These are phyloP conservation scores for Ilyonectria mors-panacis DNA, from an alignment of 2,329 filamentous ascomycete species.

Conservation along the genomic window DNA sequence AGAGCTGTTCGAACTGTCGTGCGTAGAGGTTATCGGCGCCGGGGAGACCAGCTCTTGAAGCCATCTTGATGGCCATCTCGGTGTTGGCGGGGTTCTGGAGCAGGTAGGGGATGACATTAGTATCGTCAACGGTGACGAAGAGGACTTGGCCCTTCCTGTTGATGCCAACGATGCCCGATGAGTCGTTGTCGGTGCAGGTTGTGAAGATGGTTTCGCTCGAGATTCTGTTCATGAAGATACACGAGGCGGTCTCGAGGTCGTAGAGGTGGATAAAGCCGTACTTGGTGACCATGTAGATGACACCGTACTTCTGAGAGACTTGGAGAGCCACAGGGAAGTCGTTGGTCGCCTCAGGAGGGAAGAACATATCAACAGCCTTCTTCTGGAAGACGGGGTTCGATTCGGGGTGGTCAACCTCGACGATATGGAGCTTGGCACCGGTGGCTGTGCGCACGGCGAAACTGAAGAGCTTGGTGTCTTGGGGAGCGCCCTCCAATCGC, in stretches of 20 bases:
- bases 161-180: conserved; percentile 91
- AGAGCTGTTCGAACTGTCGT: conserved; percentile 91
- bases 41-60: conserved; percentile 91
- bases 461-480: conserved; percentile 95
- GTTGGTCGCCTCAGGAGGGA: conserved; percentile 93
- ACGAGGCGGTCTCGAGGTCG: conserved; percentile 94
- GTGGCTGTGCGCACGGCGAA: conserved; percentile 93
- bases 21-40: conserved; percentile 95
- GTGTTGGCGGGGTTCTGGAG: conserved; percentile 97
- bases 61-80: conserved; percentile 94
- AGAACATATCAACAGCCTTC: conserved; percentile 98
- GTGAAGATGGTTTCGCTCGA: conserved; percentile 99
- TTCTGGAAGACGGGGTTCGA: conserved; percentile 92
- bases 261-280: conserved; percentile 99
- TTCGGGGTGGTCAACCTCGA: conserved; percentile 95
- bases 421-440: conserved; percentile 95
- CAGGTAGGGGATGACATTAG: conserved; percentile 91
- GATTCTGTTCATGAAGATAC: conserved; percentile 99
- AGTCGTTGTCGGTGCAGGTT: conserved; percentile 86
- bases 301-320: conserved; percentile 95
- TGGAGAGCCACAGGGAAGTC: conserved; percentile 99
- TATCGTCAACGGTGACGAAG: conserved; percentile 93
- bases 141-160: conserved; percentile 98
- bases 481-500: conserved; percentile 87
- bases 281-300: conserved; percentile 98